These are phyloP conservation scores for Boletellus ananas DNA, from an alignment of 768 basidiomycete species.

Conservation along the genomic window DNA sequence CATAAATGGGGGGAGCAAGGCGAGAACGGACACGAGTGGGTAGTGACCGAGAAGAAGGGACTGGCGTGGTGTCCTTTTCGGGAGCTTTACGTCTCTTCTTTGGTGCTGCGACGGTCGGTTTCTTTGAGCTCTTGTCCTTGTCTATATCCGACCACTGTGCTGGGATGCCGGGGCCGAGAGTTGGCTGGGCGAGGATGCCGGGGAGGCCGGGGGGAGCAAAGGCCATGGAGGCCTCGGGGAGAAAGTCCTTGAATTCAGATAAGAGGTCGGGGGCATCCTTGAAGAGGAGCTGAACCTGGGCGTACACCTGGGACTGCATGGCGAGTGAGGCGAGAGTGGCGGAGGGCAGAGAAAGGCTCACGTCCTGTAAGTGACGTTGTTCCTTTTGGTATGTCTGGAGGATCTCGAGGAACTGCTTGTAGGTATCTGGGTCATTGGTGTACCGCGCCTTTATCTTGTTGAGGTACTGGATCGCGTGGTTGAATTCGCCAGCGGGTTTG, in stretches of 20 bases:
- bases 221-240: slow-evolving; percentile 59
- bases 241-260: slow-evolving; percentile 76
- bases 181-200: slow-evolving; percentile 50
- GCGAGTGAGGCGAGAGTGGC: slow-evolving; percentile 1
- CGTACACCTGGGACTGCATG: slow-evolving; percentile 66
- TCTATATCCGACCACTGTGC: slow-evolving; percentile 41
- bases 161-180: slow-evolving; percentile 33
- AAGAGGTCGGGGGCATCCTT: slow-evolving; percentile 78
- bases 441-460: slow-evolving; percentile 98
- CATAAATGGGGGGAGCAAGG: background rate
- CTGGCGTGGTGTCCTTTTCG: slow-evolving; percentile 69
- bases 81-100: slow-evolving; percentile 60
- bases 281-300: slow-evolving; percentile 77
- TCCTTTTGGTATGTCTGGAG: slow-evolving; percentile 87
- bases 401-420: slow-evolving; percentile 87
- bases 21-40: slow-evolving; percentile 43
- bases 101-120: slow-evolving; percentile 35
- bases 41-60: slow-evolving; percentile 47
- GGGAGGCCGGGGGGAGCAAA: slow-evolving; percentile 39
- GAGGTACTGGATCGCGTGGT: slow-evolving; percentile 94
- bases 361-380: slow-evolving; percentile 66
- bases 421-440: slow-evolving; percentile 83
- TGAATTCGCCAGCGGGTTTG: slow-evolving; percentile 68
- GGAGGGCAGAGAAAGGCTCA: slow-evolving; percentile 35
- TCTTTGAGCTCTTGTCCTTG: slow-evolving; percentile 41